These are phyloP conservation scores for Aspergillus ochraceus DNA, from an alignment of 2,329 filamentous ascomycete genomes.

Conservation along the genomic window DNA sequence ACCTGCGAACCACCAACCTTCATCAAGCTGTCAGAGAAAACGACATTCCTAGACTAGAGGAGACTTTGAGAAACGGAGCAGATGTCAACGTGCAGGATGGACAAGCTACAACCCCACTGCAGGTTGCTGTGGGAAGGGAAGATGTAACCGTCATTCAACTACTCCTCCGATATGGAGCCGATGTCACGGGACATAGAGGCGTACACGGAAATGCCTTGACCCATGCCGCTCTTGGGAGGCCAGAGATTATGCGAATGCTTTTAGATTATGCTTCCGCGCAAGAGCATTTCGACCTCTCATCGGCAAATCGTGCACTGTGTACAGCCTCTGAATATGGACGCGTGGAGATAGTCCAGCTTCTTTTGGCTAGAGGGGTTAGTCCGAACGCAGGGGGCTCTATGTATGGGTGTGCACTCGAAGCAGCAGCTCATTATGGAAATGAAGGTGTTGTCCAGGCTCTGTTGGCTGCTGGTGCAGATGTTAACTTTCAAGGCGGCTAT, in stretches of 20 bases:
- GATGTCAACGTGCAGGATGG: background rate
- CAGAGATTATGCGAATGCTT: background rate
- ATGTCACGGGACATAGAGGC: background rate
- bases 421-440: background rate
- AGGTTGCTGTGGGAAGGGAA: background rate
- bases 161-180: background rate
- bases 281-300: background rate
- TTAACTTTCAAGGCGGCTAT: background rate
- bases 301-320: background rate
- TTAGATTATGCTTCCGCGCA: background rate
- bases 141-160: background rate
- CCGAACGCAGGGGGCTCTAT: background rate
- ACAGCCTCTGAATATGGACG: background rate
- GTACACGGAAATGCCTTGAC: background rate
- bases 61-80: background rate
- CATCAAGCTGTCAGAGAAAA: background rate
- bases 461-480: background rate
- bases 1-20: background rate
- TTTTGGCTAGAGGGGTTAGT: background rate
- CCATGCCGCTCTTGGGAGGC: background rate
- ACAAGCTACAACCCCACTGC: background rate
- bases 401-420: background rate
- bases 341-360: background rate
- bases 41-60: background rate
- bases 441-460: background rate